Evolutionary conservation across 148 eudicot species (phyloP), one percentile per base, ranked within the genome.

Genomic region (Tetragonia tetragonoides): DNA sequence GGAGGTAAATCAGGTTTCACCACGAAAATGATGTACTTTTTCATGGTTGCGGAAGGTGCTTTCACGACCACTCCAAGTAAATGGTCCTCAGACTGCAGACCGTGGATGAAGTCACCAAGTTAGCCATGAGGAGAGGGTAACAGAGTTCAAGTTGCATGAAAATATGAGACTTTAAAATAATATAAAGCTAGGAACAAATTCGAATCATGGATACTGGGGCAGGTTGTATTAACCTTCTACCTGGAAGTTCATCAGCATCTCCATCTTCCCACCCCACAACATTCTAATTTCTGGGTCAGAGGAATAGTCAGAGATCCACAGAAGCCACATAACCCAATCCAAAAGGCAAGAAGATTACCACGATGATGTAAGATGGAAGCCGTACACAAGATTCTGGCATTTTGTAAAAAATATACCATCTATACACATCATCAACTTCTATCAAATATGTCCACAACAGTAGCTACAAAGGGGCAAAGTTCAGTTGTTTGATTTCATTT

Each of bases 61-160:
- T 95, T 93, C 63, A 93, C 75, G 41, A 95, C 82, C 81, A 89
- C 92, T 59, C 97, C 99, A 53, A 95, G 95, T 81, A 91, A 86
- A 86, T 95, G 99, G 78, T 93, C 92, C 87, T 81, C 92, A 75
- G 81, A 86, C 99, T 95, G 90, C 57, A 80, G 79, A 83, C 81
- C 62, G 64, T 56, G 44, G 66, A 77, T 64, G 28, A 80, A 69
- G 72, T 37, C 53, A 81, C 73, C 39, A 39, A 40, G 59, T 41
- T 62, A 68, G 71, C 65, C 60, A 49, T 16, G 6, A 56, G 69
- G 70, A 65, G 44, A 65, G 77, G 39, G 15, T 20, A 10, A 39
- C 37, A 77, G 9, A 21, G 38, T 46, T 75, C 57, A 41, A 16
- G 21, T 49, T 46, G 51, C 70, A 49, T 5, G n/a, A 41, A 61